These are phyloP conservation scores for Trametes cingulata DNA, from an alignment of 768 basidiomycete species.

Conservation along the genomic window DNA sequence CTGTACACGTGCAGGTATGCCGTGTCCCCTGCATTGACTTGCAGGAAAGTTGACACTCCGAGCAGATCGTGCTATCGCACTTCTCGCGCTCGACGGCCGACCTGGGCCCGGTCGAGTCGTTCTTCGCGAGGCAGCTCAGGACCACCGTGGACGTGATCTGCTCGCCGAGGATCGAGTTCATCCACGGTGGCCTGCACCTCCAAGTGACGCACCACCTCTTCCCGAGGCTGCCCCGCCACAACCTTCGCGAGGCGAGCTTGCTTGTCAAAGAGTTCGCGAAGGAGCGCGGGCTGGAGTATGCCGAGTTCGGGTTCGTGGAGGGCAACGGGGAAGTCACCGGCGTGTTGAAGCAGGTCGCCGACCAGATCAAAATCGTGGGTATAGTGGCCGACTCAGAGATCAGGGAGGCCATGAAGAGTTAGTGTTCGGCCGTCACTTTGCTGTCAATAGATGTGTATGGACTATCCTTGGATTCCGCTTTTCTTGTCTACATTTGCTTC, in stretches of 20 bases:
- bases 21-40: not conserved
- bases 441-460: not conserved
- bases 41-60: too few species aligned
- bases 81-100: constrained; percentile 94
- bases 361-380: constrained; percentile 82
- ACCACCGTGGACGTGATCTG: constrained; percentile 98
- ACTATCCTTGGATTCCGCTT: not conserved
- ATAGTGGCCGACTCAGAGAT: constrained; percentile 80
- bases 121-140: constrained; percentile 90
- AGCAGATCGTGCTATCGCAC: constrained; percentile 94
- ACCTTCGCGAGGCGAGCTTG: constrained; percentile 76
- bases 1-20: constrained; percentile 90
- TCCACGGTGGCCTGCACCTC: constrained; percentile 97
- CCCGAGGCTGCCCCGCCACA: constrained; percentile 93
- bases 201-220: constrained; percentile 98
- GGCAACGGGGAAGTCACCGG: constrained; percentile 84
- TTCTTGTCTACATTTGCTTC: not conserved
- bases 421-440: not conserved
- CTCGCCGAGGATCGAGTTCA: constrained; percentile 74
- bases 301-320: constrained; percentile 86
- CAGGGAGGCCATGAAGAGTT: constrained; percentile 54
- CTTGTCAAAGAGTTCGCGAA: constrained; percentile 87
- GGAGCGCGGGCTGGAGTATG: constrained; percentile 83
- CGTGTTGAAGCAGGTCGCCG: constrained; percentile 82
- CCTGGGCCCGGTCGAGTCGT: constrained; percentile 87